Evolutionary conservation across 306 rosid genomes (phyloP).

Genomic region (Quercus mongolica): DNA sequence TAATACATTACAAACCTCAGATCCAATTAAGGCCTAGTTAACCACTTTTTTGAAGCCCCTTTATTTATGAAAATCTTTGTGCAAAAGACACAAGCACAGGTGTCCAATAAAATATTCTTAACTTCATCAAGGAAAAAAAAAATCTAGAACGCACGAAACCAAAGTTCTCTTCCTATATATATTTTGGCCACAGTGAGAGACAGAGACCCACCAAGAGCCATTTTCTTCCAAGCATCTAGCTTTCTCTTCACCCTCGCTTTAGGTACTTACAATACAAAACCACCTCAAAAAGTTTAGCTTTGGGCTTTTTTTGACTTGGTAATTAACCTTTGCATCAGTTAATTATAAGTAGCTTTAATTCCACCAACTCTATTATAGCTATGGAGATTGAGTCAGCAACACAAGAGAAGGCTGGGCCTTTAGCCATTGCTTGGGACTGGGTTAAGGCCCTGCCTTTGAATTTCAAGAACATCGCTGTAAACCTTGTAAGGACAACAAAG

Average conservation of each 20-base stretch:
- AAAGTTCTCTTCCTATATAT: constrained; percentile 40
- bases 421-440: background rate
- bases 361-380: background rate
- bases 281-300: background rate
- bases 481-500: constrained; percentile 32
- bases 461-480: constrained; percentile 33
- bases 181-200: background rate
- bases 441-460: constrained; percentile 36
- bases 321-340: background rate
- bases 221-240: constrained; percentile 24
- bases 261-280: constrained; percentile 8
- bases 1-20: constrained; percentile 11
- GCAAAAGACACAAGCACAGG: constrained; percentile 46
- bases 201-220: constrained; percentile 21
- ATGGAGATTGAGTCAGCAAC: constrained; percentile 54
- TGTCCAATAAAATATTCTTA: constrained; percentile 22
- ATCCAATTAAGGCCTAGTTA: constrained; percentile 33
- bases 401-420: constrained; percentile 23
- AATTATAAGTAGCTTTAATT: background rate
- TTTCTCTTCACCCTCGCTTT: constrained; percentile 1
- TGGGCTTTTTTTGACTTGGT: background rate
- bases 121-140: background rate
- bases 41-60: constrained; percentile 14
- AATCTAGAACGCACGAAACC: background rate
- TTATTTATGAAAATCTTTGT: constrained; percentile 19